Percentiles rank a stretch among this genome's conserved stretches.
phyloP scores from a whole-genome alignment of 148 eudicot genomes.

The Chenopodium suecicum region DNA sequence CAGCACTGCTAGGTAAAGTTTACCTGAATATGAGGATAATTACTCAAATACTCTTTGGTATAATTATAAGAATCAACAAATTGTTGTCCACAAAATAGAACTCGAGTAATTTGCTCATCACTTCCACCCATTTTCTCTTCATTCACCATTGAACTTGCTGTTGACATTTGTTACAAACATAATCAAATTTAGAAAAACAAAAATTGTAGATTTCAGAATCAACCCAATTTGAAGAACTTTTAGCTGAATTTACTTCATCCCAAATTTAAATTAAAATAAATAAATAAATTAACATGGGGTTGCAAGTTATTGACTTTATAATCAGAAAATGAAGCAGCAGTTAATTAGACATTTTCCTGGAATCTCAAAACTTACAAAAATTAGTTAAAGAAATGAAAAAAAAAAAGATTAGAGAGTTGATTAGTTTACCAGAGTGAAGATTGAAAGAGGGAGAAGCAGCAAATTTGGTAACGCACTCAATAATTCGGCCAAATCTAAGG shows the following conservation, averaged over 20 bases:
- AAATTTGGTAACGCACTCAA: not conserved
- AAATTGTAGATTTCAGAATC: not conserved
- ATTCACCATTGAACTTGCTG: conserved; percentile 29
- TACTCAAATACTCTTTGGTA: conserved; percentile 68
- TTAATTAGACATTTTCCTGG: not conserved
- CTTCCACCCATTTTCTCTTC: conserved; percentile 36
- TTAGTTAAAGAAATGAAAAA: not conserved
- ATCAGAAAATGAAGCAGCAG: not conserved
- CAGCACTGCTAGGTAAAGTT: not conserved
- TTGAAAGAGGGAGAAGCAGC: not conserved
- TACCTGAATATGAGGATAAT: conserved; percentile 69
- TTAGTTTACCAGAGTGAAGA: conserved; percentile 9
- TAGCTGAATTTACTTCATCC: not conserved
- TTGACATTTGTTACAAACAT: not conserved
- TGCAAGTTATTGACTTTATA: not conserved
- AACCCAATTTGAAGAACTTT: not conserved
- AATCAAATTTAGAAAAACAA: not conserved
- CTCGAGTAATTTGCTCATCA: conserved; percentile 42
- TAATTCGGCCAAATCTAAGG: not conserved
- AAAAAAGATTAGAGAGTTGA: not conserved
- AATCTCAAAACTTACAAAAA: not conserved
- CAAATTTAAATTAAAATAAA: too few species aligned
- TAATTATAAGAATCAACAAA: conserved; percentile 68
- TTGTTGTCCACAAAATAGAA: conserved; percentile 78
- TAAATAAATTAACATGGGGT: not conserved